Evolutionary conservation across 768 basidiomycete species (phyloP).

Genomic region (Leccinum uliginosum): DNA sequence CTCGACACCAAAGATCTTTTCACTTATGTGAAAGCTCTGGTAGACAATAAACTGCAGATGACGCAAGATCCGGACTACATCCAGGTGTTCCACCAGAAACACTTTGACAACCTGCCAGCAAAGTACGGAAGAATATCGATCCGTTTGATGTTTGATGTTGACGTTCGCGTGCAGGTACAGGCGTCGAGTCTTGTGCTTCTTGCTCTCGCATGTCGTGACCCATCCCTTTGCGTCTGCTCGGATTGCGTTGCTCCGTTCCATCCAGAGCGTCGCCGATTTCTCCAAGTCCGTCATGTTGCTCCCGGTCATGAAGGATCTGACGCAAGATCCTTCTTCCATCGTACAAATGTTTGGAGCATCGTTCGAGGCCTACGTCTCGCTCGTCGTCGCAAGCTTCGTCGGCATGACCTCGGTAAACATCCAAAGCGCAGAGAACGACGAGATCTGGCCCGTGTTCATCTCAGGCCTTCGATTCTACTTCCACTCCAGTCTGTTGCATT

Average conservation of each 20-base stretch:
- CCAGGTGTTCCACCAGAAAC: conserved; percentile 54
- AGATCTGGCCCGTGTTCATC: conserved; percentile 50
- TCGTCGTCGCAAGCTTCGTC: conserved; percentile 50
- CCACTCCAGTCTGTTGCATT: conserved; percentile 38
- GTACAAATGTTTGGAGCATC: conserved; percentile 37
- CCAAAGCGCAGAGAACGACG: conserved; percentile 36
- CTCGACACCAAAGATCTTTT: conserved; percentile 61
- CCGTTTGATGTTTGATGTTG: conserved; percentile 32
- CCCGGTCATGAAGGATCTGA: conserved; percentile 48
- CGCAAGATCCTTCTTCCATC: conserved; percentile 19
- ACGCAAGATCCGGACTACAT: conserved; percentile 57
- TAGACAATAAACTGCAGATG: conserved; percentile 50
- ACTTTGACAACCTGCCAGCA: conserved; percentile 41
- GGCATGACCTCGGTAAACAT: conserved; percentile 40
- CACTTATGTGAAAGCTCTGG: conserved; percentile 52
- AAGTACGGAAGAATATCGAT: conserved; percentile 34
- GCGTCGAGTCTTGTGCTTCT: conserved; percentile 65
- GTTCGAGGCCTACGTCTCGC: conserved; percentile 30
- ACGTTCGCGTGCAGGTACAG: conserved; percentile 49
- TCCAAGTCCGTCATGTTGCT: conserved; percentile 51
- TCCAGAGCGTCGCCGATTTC: conserved; percentile 38
- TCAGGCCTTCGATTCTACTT: conserved; percentile 43
- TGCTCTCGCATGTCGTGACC: conserved; percentile 74
- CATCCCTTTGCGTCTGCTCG: conserved; percentile 48
- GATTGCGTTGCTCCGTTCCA: conserved; percentile 46